These are phyloP conservation scores for Aegilops bicornis DNA, from an alignment of 176 grass and related monocot species.

Conservation along the genomic window DNA sequence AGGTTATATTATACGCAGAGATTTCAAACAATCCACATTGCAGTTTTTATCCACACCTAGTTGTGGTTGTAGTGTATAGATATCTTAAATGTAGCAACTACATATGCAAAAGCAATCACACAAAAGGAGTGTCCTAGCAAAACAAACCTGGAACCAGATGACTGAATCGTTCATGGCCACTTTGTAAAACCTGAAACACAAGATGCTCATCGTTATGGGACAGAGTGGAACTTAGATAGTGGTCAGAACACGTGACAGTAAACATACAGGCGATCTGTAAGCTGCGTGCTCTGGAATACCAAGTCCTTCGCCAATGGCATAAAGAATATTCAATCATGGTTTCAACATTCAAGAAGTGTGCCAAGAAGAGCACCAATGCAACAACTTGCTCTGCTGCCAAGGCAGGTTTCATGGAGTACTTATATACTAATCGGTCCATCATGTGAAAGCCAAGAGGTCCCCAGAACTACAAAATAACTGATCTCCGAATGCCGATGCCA, in stretches of 20 bases:
- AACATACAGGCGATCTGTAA: background rate
- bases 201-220: background rate
- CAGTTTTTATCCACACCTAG: background rate
- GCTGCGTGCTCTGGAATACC: background rate
- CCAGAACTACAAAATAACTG: background rate
- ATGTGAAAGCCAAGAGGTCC: background rate
- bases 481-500: background rate
- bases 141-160: constrained; percentile 96
- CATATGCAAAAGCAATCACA: background rate
- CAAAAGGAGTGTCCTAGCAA: constrained; percentile 35
- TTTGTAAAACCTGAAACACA: constrained; percentile 88
- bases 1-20: background rate
- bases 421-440: background rate
- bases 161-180: constrained; percentile 61
- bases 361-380: background rate
- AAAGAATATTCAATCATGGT: background rate
- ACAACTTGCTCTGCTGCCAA: background rate
- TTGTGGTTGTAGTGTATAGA: background rate
- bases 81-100: background rate
- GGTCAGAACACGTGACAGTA: background rate
- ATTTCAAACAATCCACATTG: background rate
- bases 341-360: constrained; percentile 7
- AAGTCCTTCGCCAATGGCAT: background rate
- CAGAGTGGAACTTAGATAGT: background rate
- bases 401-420: background rate